Base-by-base conservation (phyloP, 2,329 filamentous ascomycete species). In the Alternaria brassicae region DNA sequence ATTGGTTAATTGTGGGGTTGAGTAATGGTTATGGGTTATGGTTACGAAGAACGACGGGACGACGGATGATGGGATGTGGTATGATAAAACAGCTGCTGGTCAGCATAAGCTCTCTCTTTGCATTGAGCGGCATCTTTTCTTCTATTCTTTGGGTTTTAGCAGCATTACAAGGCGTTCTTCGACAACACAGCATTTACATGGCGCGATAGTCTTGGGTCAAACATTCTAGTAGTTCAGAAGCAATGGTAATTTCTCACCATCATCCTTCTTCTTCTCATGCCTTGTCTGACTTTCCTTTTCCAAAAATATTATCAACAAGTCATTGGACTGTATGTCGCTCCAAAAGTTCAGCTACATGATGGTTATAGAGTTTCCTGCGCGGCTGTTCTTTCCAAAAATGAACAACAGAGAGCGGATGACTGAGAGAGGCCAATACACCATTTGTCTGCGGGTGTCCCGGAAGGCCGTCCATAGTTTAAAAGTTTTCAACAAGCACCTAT, bases 111-210 rank as follows among this genome's bases (percentile, higher is more conserved):
- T 54, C 34, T 53, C 30, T 30, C 19, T 15, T 55, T 30, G 58
- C 58, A 57, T 60, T 13, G 34, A 57, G 48, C 48, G 30, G 39
- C 25, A 12, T 53, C 53, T 42, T 42, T 17, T 39, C 27, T 23
- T 39, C 37, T 23, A 12, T 44, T n/a, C n/a, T n/a, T n/a, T 41
- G 28, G 17, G 15, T 50, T 58, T 48, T 28, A 19, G 49, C 47
- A 58, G 41, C 56, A 60, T 60, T 36, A 19, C 28, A 34, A 3
- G 56, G 52, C 40, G 53, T 55, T 37, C 4, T 9, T n/a, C 41
- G 19, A 36, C n/a, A 40, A 42, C 39, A 55, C 47, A 55, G 59
- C 59, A 61, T 61, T 61, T 58, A 61, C 51, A 58, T 48, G 58
- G 58, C 40, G 47, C 45, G 15, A 34, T 15, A 12, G 9, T 28